Evolutionary conservation across 2,329 filamentous ascomycete species (phyloP).

Genomic region (Ophiostoma sp.): DNA sequence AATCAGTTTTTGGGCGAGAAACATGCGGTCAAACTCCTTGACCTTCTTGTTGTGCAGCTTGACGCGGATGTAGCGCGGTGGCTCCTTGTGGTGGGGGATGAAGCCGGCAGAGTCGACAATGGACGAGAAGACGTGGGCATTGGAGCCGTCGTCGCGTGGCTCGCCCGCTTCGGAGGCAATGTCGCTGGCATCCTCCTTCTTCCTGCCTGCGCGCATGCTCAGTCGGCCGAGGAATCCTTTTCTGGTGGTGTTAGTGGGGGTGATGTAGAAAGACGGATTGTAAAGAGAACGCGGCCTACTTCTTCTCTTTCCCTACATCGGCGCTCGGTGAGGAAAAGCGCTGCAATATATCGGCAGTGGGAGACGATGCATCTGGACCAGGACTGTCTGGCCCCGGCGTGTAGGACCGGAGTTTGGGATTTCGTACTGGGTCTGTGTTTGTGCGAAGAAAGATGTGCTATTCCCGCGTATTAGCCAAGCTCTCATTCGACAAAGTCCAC

Average conservation of each 20-base stretch:
- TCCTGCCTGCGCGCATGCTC: constrained; percentile 71
- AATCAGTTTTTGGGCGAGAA: constrained; percentile 86
- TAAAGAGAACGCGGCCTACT: constrained; percentile 48
- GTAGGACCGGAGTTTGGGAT: constrained; percentile 54
- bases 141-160: constrained; percentile 72
- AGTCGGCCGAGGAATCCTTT: constrained; percentile 89
- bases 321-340: constrained; percentile 39
- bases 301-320: constrained; percentile 61
- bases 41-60: constrained; percentile 76
- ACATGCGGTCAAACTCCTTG: constrained; percentile 81
- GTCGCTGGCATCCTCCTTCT: constrained; percentile 63
- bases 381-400: constrained; percentile 54
- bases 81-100: constrained; percentile 83
- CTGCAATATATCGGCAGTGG: constrained; percentile 41
- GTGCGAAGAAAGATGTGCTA: constrained; percentile 67
- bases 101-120: constrained; percentile 71
- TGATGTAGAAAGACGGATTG: not conserved
- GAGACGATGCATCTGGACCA: constrained; percentile 30
- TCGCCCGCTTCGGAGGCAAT: constrained; percentile 70
- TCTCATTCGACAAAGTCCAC: not conserved
- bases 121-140: constrained; percentile 79
- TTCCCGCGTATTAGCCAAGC: not conserved
- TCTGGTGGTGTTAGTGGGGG: constrained; percentile 45
- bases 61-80: constrained; percentile 87
- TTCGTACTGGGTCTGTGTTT: constrained; percentile 61